A percentile compares a stretch with the other conserved stretches of the same genome.
These are phyloP conservation scores for Rhexocercosporidium sp. DNA, from an alignment of 2,329 filamentous ascomycete genomes.

Conservation along the genomic window DNA sequence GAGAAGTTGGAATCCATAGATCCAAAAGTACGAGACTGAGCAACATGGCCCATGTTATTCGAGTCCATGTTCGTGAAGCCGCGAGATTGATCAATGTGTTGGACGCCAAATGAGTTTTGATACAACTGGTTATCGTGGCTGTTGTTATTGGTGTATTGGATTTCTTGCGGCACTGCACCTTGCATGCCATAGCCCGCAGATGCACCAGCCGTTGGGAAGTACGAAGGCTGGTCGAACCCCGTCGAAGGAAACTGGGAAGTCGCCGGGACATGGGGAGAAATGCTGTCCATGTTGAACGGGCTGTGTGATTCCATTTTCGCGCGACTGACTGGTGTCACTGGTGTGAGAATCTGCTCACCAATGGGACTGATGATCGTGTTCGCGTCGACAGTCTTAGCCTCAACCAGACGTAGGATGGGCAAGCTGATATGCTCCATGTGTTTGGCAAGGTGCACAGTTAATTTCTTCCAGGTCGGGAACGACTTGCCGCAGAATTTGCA, in stretches of 20 bases:
- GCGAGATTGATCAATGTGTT: slow-evolving; percentile 30
- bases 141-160: slow-evolving; percentile 27
- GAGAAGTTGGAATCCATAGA: slow-evolving; percentile 29
- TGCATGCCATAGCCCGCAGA: slow-evolving; percentile 29
- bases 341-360: slow-evolving; percentile 47
- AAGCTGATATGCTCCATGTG: slow-evolving; percentile 94
- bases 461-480: slow-evolving; percentile 87
- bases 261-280: slow-evolving; percentile 35
- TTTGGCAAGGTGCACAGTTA: slow-evolving; percentile 90
- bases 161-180: slow-evolving; percentile 25
- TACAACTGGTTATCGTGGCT: slow-evolving; percentile 24
- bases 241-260: slow-evolving; percentile 30
- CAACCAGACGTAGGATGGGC: slow-evolving; percentile 71
- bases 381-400: slow-evolving; percentile 55
- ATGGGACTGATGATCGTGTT: slow-evolving; percentile 73
- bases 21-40: slow-evolving; percentile 29
- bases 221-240: slow-evolving; percentile 30
- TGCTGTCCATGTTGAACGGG: slow-evolving; percentile 35
- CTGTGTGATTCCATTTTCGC: slow-evolving; percentile 37
- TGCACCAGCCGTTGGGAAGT: slow-evolving; percentile 28
- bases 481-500: slow-evolving; percentile 86
- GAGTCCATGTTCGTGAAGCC: slow-evolving; percentile 28
- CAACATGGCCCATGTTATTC: slow-evolving; percentile 24
- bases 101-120: slow-evolving; percentile 26
- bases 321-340: slow-evolving; percentile 35